Conservation (phyloP, 768 basidiomycete species). For the Tephrocybe rancida region DNA sequence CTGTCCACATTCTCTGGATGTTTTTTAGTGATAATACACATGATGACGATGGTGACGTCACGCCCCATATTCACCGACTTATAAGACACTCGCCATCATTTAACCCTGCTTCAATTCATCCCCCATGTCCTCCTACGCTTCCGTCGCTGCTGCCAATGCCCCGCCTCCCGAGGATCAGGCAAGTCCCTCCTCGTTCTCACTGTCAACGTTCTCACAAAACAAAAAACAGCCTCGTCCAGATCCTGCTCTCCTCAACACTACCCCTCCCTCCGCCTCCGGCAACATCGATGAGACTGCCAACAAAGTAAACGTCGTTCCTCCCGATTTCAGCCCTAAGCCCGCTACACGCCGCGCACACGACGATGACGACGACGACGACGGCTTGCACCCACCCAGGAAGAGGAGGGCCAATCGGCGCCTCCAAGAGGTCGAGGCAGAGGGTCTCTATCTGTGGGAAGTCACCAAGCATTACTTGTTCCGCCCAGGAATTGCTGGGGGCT, state of each 20-base stretch:
- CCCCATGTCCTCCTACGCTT: constrained; percentile 77
- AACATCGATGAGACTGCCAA: constrained; percentile 45
- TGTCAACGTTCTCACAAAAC: constrained; percentile 8
- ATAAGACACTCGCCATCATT: constrained; percentile 7
- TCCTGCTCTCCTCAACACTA: constrained; percentile 60
- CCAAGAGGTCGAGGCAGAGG: constrained; percentile 52
- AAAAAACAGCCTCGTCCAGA: constrained; percentile 61
- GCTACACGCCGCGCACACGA: constrained; percentile 15
- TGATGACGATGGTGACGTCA: constrained; percentile 16
- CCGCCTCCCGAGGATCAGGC: constrained; percentile 50
- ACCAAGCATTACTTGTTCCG: constrained; percentile 58
- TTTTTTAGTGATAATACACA: constrained; percentile 55
- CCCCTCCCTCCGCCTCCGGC: constrained; percentile 35
- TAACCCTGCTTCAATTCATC: neutral
- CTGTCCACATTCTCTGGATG: constrained; percentile 86
- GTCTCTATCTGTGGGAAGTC: constrained; percentile 51
- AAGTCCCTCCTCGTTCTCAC: constrained; percentile 17
- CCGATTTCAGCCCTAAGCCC: constrained; percentile 42
- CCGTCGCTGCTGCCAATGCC: constrained; percentile 62
- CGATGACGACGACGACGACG: constrained; percentile 10
- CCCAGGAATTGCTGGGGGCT: constrained; percentile 72
- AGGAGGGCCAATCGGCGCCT: constrained; percentile 34
- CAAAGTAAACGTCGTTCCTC: constrained; percentile 56
- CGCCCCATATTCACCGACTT: neutral
- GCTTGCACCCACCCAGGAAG: constrained; percentile 6